A percentile compares a stretch with the other conserved stretches of the same genome.
These are phyloP conservation scores for Neurospora hispaniola DNA, from an alignment of 495 filamentous ascomycete genomes.

Conservation along the genomic window DNA sequence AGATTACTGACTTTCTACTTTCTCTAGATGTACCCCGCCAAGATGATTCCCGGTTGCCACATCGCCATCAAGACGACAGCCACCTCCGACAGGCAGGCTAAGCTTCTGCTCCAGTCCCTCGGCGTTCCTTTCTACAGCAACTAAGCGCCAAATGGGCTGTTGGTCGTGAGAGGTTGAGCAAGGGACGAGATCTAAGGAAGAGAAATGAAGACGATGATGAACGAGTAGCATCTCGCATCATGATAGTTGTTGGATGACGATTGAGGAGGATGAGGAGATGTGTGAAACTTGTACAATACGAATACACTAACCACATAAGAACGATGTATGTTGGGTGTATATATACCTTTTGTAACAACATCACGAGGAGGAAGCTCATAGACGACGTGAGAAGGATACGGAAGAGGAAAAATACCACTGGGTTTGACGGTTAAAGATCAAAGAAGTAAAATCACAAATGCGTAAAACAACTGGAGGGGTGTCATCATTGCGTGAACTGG, in stretches of 20 bases:
- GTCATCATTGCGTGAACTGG: neutral
- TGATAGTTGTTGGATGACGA: neutral
- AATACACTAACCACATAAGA: neutral
- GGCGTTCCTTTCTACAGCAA: slow-evolving; percentile 64
- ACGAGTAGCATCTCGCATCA: neutral
- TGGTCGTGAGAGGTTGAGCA: neutral
- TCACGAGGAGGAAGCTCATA: neutral
- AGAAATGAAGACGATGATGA: no score
- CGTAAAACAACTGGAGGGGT: neutral
- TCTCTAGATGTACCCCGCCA: slow-evolving; percentile 17
- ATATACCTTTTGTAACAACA: neutral
- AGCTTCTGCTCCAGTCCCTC: slow-evolving; percentile 67
- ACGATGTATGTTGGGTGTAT: neutral
- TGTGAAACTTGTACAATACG: neutral
- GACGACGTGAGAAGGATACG: neutral
- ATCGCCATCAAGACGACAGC: slow-evolving; percentile 82
- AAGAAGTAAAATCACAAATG: neutral
- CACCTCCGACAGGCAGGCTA: slow-evolving; percentile 82
- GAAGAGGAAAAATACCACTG: neutral
- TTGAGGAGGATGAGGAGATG: neutral
- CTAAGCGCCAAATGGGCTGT: neutral
- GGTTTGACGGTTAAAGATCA: neutral
- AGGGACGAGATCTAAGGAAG: neutral
- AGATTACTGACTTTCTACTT: neutral
- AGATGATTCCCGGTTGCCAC: slow-evolving; percentile 85